Conservation (phyloP, 83 land plant species). For the Picea abies region DNA sequence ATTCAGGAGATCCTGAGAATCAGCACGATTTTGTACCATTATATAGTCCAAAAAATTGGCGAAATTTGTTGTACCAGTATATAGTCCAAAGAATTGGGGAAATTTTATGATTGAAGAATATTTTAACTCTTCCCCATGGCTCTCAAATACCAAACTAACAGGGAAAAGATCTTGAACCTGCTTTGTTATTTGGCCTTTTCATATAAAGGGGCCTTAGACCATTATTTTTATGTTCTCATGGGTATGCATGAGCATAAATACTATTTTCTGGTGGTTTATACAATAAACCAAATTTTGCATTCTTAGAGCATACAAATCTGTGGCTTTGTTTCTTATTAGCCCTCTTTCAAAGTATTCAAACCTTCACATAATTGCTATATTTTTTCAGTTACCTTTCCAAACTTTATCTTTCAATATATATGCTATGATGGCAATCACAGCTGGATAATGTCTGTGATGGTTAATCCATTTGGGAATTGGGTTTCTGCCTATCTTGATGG, state of each 20-base stretch:
- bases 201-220: not conserved
- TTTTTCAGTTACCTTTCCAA: too few relatives aligned
- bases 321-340: slow-evolving; percentile 10
- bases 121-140: not conserved
- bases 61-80: too few relatives aligned
- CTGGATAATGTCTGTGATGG: not conserved
- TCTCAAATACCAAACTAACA: slow-evolving; percentile 1
- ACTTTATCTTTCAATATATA: too few relatives aligned
- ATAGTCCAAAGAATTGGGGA: not conserved
- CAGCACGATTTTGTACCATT: not conserved
- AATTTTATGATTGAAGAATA: not conserved
- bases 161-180: not conserved
- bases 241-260: not conserved
- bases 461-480: not conserved
- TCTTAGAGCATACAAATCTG: not conserved
- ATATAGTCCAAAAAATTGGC: too few relatives aligned
- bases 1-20: too few relatives aligned
- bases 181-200: slow-evolving; percentile 8
- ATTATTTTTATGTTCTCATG: slow-evolving; percentile 4
- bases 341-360: not conserved
- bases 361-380: not conserved
- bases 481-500: not conserved
- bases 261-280: not conserved
- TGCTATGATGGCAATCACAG: not conserved
- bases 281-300: not conserved